Conservation (phyloP, 257 asterid genomes). For the Nicotiana undulata region DNA sequence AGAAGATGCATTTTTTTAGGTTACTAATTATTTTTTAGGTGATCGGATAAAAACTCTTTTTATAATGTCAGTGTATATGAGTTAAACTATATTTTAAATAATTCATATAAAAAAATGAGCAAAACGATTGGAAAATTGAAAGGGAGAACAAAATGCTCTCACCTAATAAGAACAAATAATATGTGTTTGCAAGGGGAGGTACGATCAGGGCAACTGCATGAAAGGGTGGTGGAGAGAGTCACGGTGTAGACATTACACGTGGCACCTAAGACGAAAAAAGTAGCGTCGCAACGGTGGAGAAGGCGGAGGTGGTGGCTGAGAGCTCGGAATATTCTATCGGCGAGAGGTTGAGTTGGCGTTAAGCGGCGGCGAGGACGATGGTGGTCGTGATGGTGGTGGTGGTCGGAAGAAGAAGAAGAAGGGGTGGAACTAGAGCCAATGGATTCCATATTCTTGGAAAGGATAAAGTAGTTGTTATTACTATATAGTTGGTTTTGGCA, state of each 20-base stretch:
- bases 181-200: conserved; percentile 82
- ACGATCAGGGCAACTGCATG: conserved; percentile 91
- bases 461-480: background rate
- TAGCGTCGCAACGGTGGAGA: conserved; percentile 65
- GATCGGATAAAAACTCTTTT: background rate
- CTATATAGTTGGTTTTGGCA: conserved; percentile 11
- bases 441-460: conserved; percentile 43
- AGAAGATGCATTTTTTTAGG: too few species aligned
- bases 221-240: conserved; percentile 43
- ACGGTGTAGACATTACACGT: conserved; percentile 94
- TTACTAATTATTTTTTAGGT: background rate
- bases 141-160: background rate
- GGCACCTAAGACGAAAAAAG: conserved; percentile 74
- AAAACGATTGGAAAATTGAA: too few species aligned
- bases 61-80: background rate
- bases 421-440: conserved; percentile 41
- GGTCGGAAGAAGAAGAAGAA: conserved; percentile 12
- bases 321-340: conserved; percentile 74
- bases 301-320: conserved; percentile 73
- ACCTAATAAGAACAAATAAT: conserved; percentile 51
- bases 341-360: conserved; percentile 42
- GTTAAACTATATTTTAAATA: too few species aligned
- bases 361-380: conserved; percentile 20
- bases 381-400: conserved; percentile 8
- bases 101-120: background rate